These are phyloP conservation scores for Plasmodiophora brassicae DNA, from an alignment of 208 protist genomes.

Conservation along the genomic window DNA sequence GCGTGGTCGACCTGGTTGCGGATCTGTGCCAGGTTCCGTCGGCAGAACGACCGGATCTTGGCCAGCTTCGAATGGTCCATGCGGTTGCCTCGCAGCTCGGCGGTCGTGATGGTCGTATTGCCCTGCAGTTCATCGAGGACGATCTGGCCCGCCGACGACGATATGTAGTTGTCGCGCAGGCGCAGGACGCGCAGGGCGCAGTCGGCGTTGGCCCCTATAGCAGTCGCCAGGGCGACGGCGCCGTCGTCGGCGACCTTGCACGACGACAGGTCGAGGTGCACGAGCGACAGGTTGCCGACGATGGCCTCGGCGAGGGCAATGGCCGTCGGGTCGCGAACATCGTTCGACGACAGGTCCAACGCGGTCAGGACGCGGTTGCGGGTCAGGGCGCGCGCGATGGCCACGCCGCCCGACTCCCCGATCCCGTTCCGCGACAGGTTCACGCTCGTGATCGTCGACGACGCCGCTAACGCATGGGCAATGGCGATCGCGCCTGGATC, in stretches of 20 bases:
- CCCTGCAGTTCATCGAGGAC: conserved; percentile 3
- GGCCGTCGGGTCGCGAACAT: neutral
- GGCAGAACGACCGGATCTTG: neutral
- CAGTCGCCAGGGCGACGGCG: neutral
- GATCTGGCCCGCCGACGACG: neutral
- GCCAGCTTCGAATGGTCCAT: neutral
- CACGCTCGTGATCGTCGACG: neutral
- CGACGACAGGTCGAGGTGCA: neutral
- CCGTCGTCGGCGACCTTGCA: conserved; percentile 16
- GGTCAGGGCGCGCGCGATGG: neutral
- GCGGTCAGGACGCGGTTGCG: neutral
- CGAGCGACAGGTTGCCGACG: neutral
- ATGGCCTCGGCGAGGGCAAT: neutral
- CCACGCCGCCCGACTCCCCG: conserved; percentile 5
- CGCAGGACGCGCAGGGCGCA: neutral
- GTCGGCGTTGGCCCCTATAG: neutral
- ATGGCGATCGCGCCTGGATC: conserved; percentile 30
- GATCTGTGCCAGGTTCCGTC: neutral
- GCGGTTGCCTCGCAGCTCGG: neutral
- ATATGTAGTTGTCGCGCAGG: neutral
- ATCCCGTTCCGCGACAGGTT: conserved; percentile 28
- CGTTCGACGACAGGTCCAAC: neutral
- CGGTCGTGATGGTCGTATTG: conserved; percentile 2
- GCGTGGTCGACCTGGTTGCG: conserved; percentile 20
- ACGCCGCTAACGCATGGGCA: neutral